phyloP scores from a whole-genome alignment of 2,329 filamentous ascomycete genomes.

The Fusarium napiforme region DNA sequence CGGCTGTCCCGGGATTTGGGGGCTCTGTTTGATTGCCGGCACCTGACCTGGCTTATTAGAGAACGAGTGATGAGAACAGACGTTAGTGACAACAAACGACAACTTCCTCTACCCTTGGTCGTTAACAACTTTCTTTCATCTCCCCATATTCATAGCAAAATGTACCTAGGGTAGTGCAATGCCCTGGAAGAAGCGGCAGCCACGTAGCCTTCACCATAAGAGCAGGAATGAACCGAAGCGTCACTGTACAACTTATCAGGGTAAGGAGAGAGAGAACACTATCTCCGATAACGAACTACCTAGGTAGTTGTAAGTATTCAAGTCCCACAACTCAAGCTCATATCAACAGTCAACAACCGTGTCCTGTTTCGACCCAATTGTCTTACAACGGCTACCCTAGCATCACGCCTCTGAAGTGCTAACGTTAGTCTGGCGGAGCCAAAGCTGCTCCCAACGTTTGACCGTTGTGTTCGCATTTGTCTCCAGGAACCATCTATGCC shows the following conservation, averaged over 20 bases:
- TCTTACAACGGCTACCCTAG: conserved; percentile 12
- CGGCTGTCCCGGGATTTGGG: conserved; percentile 19
- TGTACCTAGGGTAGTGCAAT: not conserved
- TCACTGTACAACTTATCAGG: not conserved
- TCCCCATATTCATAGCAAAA: not conserved
- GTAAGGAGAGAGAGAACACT: conserved; percentile 1
- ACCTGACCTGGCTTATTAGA: conserved; percentile 17
- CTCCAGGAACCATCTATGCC: conserved; percentile 8
- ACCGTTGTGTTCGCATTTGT: conserved; percentile 37
- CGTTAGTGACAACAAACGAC: not conserved
- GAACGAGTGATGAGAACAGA: conserved; percentile 17
- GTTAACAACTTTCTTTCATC: not conserved
- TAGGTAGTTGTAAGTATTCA: not conserved
- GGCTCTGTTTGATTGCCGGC: conserved; percentile 18
- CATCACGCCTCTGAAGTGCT: conserved; percentile 5
- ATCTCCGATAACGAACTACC: not conserved
- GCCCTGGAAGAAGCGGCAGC: not conserved
- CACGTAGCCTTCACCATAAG: not conserved
- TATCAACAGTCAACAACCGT: conserved; percentile 6
- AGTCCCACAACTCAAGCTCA: conserved; percentile 4
- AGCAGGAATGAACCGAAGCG: not conserved
- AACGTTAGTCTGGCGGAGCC: conserved; percentile 23
- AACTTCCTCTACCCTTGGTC: not conserved
- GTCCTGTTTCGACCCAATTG: conserved; percentile 25
- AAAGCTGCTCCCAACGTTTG: conserved; percentile 26